Evolutionary conservation across 768 basidiomycete genomes (phyloP).

Genomic region (Dentipellis fragilis): DNA sequence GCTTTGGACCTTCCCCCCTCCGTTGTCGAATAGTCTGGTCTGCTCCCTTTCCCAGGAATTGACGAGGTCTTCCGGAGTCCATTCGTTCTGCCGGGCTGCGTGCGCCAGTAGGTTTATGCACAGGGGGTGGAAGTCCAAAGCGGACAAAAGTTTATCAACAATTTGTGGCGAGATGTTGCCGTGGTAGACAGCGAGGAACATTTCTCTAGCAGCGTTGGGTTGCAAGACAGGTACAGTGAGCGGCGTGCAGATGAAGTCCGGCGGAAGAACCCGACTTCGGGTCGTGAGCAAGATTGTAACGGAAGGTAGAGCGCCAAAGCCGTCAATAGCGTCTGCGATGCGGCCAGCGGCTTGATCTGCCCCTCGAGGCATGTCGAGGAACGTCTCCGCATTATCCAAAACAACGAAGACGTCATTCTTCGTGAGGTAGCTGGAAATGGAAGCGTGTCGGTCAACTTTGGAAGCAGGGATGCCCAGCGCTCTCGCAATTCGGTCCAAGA

Average conservation of each 20-base stretch:
- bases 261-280: background rate
- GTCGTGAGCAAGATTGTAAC: background rate
- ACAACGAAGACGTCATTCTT: background rate
- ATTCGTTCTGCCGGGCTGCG: background rate
- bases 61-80: background rate
- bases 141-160: too few species aligned
- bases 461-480: background rate
- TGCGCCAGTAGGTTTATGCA: background rate
- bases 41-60: background rate
- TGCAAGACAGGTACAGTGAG: background rate
- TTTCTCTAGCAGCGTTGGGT: background rate
- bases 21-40: background rate
- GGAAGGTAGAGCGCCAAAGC: background rate
- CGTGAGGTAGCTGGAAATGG: background rate
- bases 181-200: background rate
- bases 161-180: background rate
- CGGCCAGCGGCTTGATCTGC: too few species aligned
- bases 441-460: background rate
- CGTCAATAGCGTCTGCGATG: background rate
- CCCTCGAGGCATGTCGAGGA: background rate
- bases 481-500: background rate
- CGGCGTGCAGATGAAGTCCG: background rate
- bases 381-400: background rate
- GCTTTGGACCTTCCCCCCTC: background rate
- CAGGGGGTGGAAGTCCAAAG: background rate